These are phyloP conservation scores for Apiotrichum sp. DNA, from an alignment of 1,284 basidiomycete species.

Conservation along the genomic window DNA sequence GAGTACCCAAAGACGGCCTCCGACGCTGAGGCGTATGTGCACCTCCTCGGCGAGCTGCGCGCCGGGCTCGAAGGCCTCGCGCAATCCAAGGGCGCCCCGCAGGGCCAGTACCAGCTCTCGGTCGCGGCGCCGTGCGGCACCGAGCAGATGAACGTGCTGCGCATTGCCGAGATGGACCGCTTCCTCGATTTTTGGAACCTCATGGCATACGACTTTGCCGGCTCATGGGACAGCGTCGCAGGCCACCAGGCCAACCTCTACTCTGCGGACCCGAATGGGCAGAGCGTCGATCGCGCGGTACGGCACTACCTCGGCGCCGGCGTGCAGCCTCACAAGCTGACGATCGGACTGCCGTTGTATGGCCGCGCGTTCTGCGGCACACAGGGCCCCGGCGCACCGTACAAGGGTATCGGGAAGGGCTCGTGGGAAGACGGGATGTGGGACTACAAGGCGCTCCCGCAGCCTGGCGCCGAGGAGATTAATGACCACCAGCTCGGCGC, in stretches of 20 bases:
- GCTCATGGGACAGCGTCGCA: slow-evolving; percentile 49
- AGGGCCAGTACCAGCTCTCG: slow-evolving; percentile 47
- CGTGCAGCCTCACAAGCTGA: slow-evolving; percentile 66
- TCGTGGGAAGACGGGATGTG: slow-evolving; percentile 45
- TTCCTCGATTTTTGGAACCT: slow-evolving; percentile 79
- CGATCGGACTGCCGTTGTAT: slow-evolving; percentile 77
- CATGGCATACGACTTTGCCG: slow-evolving; percentile 55
- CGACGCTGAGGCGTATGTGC: slow-evolving; percentile 50
- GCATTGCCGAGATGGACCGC: slow-evolving; percentile 65
- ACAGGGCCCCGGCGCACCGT: slow-evolving; percentile 65
- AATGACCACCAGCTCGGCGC: slow-evolving; percentile 70
- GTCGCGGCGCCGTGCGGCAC: slow-evolving; percentile 79
- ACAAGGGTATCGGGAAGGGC: slow-evolving; percentile 59
- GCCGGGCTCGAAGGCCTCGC: slow-evolving; percentile 46
- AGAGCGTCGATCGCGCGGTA: slow-evolving; percentile 65
- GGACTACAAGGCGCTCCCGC: slow-evolving; percentile 69
- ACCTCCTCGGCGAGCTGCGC: slow-evolving; percentile 49
- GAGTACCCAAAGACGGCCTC: slow-evolving; percentile 51
- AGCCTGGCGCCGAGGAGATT: slow-evolving; percentile 58
- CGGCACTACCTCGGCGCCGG: slow-evolving; percentile 61
- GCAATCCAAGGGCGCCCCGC: slow-evolving; percentile 27
- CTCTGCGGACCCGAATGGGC: slow-evolving; percentile 45
- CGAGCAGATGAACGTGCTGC: slow-evolving; percentile 60
- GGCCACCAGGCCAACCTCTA: slow-evolving; percentile 82
- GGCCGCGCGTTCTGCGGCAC: slow-evolving; percentile 79